Conservation (phyloP, 2,329 filamentous ascomycete genomes). For the Pyrenophora graminea region DNA sequence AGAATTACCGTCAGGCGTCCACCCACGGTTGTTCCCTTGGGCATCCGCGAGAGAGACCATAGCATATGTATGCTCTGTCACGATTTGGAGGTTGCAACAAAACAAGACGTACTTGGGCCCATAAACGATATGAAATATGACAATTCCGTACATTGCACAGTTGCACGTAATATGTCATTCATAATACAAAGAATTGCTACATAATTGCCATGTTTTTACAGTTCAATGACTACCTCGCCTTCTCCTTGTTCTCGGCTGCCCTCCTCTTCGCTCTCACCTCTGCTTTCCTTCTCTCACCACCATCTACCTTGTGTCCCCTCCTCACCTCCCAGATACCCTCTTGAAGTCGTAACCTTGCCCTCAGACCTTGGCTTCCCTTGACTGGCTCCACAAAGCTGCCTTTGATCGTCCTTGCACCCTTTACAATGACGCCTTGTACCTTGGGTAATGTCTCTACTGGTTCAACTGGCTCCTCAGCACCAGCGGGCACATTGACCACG, state of each 20-base stretch:
- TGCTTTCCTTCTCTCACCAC: slow-evolving; percentile 86
- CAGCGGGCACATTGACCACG: slow-evolving; percentile 63
- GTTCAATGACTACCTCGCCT: slow-evolving; percentile 44
- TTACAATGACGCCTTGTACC: slow-evolving; percentile 69
- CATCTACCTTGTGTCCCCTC: slow-evolving; percentile 89
- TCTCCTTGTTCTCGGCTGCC: slow-evolving; percentile 76
- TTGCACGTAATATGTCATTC: not conserved
- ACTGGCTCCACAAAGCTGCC: slow-evolving; percentile 75
- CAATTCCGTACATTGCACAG: too few species aligned
- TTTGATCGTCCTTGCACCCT: slow-evolving; percentile 69
- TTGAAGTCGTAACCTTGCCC: slow-evolving; percentile 69
- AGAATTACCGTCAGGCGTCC: too few species aligned
- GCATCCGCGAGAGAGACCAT: too few species aligned
- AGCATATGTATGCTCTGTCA: too few species aligned
- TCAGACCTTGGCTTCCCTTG: slow-evolving; percentile 62
- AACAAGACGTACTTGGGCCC: too few species aligned
- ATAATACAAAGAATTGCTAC: slow-evolving; percentile 3
- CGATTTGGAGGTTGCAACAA: too few species aligned
- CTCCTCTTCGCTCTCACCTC: slow-evolving; percentile 87
- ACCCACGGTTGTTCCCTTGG: too few species aligned
- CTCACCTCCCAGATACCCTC: slow-evolving; percentile 94
- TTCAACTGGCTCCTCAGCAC: slow-evolving; percentile 33
- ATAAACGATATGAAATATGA: too few species aligned
- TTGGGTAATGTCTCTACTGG: slow-evolving; percentile 58
- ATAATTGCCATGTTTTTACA: not conserved